Conservation (phyloP, 116 monocot species). For the Papilionanthe hybrid region DNA sequence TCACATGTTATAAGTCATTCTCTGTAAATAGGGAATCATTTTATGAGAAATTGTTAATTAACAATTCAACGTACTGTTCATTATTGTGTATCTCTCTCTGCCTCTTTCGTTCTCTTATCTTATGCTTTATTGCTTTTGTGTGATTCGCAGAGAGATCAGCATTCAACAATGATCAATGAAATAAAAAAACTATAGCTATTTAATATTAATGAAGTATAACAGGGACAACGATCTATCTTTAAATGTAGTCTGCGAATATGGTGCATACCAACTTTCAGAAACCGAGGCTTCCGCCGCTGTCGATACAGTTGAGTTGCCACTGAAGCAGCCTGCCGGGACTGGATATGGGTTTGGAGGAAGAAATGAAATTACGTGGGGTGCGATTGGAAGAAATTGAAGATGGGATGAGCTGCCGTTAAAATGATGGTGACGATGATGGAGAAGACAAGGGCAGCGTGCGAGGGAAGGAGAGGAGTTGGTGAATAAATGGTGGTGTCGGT, state of each 20-base stretch:
- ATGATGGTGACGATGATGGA: background rate
- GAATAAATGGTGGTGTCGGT: background rate
- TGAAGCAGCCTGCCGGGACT: background rate
- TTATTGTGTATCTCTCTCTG: no score
- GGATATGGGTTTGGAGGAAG: background rate
- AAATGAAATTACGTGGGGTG: background rate
- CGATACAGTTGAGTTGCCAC: background rate
- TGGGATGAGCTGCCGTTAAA: background rate
- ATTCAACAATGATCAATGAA: background rate
- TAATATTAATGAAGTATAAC: background rate
- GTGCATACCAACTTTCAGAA: background rate
- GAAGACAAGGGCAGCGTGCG: background rate
- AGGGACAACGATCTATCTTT: background rate
- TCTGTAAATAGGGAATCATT: no score
- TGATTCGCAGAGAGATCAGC: no score
- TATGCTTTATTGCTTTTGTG: no score
- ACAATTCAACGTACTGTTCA: no score
- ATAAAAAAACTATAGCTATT: background rate
- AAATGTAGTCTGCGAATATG: background rate
- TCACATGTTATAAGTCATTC: no score
- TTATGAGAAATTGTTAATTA: no score
- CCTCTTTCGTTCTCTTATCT: no score
- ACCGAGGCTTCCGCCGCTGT: background rate
- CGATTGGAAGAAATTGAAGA: background rate
- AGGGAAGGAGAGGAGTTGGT: background rate